Evolutionary conservation across 306 rosid species (phyloP).

Genomic region (Citrullus amarus): DNA sequence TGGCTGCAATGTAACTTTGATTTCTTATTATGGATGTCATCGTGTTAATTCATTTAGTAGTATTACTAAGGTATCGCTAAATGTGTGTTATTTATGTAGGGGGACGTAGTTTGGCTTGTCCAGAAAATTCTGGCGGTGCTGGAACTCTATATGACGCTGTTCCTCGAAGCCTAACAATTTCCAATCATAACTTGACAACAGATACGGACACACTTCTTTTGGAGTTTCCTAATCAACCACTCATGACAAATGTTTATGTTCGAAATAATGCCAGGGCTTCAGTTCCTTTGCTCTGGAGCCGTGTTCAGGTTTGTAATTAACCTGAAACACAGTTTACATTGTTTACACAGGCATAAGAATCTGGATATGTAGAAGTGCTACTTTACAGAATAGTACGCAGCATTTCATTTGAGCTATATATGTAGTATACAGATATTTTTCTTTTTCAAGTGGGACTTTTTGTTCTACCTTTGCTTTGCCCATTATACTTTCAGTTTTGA

Average conservation of each 20-base stretch:
- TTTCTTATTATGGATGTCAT: neutral
- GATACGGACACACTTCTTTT: conserved; percentile 88
- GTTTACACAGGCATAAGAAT: neutral
- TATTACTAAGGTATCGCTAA: neutral
- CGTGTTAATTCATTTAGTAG: neutral
- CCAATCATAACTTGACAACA: conserved; percentile 71
- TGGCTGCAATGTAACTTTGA: neutral
- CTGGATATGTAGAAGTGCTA: neutral
- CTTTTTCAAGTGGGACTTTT: neutral
- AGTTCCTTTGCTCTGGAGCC: conserved; percentile 98
- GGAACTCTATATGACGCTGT: conserved; percentile 96
- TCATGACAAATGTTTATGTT: conserved; percentile 88
- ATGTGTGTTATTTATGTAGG: conserved; percentile 40
- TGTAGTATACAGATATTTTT: too few species aligned
- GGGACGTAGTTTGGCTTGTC: conserved; percentile 70
- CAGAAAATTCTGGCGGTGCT: conserved; percentile 90
- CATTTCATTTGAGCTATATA: neutral
- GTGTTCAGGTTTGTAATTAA: conserved; percentile 79
- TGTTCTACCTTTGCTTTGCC: neutral
- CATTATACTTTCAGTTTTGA: neutral
- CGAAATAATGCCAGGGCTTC: conserved; percentile 88
- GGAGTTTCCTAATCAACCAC: conserved; percentile 95
- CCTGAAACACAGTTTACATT: neutral
- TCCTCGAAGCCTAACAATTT: conserved; percentile 77
- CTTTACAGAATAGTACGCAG: neutral